Evolutionary conservation across 192 early-diverging fungal species (phyloP).

Genomic region (Geranomyces variabilis): DNA sequence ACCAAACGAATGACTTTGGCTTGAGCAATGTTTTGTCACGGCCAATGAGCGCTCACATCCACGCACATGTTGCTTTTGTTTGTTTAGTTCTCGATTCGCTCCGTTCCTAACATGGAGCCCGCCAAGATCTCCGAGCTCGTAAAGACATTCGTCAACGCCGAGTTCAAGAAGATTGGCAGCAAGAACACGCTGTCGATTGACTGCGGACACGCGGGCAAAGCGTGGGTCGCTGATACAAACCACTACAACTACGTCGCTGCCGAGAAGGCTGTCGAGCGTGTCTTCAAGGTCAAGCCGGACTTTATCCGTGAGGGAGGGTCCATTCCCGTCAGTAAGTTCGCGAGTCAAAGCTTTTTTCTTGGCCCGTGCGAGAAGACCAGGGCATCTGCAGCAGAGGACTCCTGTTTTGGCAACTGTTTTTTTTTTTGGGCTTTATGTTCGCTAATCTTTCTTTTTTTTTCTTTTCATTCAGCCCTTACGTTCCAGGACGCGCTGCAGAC

Average conservation of each 20-base stretch:
- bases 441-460: too few species aligned
- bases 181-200: slow-evolving; percentile 82
- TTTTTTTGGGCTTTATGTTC: too few species aligned
- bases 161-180: slow-evolving; percentile 87
- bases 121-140: slow-evolving; percentile 77
- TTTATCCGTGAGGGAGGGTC: slow-evolving; percentile 97
- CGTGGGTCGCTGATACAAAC: slow-evolving; percentile 89
- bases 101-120: slow-evolving; percentile 79
- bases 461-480: slow-evolving; percentile 60
- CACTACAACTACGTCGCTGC: slow-evolving; percentile 95
- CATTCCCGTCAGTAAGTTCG: slow-evolving; percentile 82
- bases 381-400: too few species aligned
- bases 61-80: too few species aligned
- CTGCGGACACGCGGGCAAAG: slow-evolving; percentile 81
- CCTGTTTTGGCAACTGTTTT: too few species aligned
- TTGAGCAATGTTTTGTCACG: too few species aligned
- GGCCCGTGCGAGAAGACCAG: too few species aligned
- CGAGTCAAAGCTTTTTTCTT: too few species aligned
- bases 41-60: too few species aligned
- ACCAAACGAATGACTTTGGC: too few species aligned
- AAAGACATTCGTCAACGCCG: slow-evolving; percentile 70
- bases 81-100: slow-evolving; percentile 99
- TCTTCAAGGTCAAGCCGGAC: slow-evolving; percentile 92
- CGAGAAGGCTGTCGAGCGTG: slow-evolving; percentile 84
- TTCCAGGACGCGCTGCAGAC: slow-evolving; percentile 94